These are phyloP conservation scores for Dactylellina cionopaga DNA, from an alignment of 2,329 filamentous ascomycete species.

Conservation along the genomic window DNA sequence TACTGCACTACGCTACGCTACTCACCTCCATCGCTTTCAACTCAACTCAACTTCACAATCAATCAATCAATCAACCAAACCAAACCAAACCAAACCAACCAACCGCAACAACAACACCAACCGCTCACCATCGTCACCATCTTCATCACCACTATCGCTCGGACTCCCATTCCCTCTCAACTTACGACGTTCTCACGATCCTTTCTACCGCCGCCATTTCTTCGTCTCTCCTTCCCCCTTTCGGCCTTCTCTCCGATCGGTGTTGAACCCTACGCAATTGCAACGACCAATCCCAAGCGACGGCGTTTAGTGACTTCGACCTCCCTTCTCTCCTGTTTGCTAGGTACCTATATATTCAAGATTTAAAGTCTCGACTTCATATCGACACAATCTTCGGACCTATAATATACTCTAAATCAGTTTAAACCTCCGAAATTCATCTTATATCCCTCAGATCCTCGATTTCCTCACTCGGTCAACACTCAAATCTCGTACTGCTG, in stretches of 20 bases:
- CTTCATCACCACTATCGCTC: neutral
- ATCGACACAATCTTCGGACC: neutral
- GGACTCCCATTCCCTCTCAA: too few species aligned
- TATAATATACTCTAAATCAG: slow-evolving; percentile 1
- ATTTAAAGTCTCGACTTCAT: neutral
- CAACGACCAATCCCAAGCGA: slow-evolving; percentile 28
- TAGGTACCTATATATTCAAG: neutral
- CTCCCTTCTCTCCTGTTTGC: slow-evolving; percentile 28
- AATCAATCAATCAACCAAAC: too few species aligned
- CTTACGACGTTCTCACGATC: too few species aligned
- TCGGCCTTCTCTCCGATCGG: slow-evolving; percentile 35
- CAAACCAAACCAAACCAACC: too few species aligned
- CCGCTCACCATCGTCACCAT: neutral
- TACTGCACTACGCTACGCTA: too few species aligned
- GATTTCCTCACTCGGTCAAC: neutral
- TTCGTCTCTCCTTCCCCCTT: neutral
- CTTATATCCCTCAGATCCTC: neutral
- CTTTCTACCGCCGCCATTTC: neutral
- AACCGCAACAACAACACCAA: too few species aligned
- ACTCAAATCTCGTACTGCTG: neutral
- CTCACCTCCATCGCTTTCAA: too few species aligned
- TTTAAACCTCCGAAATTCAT: neutral
- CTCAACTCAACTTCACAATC: too few species aligned
- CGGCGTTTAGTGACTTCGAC: slow-evolving; percentile 17
- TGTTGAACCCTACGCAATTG: slow-evolving; percentile 30